Percentiles rank a stretch among this genome's conserved stretches.
Conservation (phyloP, 371 early-diverging fungal species). For the Mucor sp. region DNA sequence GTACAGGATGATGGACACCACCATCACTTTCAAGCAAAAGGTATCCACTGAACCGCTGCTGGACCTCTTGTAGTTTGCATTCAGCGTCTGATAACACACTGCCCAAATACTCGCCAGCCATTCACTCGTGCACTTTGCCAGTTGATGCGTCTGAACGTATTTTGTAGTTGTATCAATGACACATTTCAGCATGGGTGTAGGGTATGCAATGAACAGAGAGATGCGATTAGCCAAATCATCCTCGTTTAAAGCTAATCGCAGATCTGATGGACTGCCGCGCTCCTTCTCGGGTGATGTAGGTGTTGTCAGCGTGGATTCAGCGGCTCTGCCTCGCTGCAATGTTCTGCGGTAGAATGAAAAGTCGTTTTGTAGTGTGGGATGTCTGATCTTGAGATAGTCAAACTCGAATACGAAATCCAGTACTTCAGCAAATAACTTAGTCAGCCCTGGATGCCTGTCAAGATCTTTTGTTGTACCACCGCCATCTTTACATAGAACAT, state of each 20-base stretch:
- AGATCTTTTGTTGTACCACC: constrained; percentile 62
- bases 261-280: constrained; percentile 24
- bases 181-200: constrained; percentile 90
- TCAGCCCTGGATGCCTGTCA: constrained; percentile 77
- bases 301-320: not conserved
- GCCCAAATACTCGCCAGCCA: constrained; percentile 69
- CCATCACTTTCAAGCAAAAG: constrained; percentile 85
- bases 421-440: constrained; percentile 79
- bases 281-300: constrained; percentile 7
- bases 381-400: constrained; percentile 91
- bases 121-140: constrained; percentile 58
- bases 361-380: constrained; percentile 94
- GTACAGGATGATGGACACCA: constrained; percentile 85
- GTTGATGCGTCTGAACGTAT: constrained; percentile 48
- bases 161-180: constrained; percentile 79
- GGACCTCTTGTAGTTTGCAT: constrained; percentile 45
- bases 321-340: constrained; percentile 67
- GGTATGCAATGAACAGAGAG: constrained; percentile 94
- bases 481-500: constrained; percentile 68
- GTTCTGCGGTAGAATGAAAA: constrained; percentile 95
- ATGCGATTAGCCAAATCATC: constrained; percentile 91
- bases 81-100: constrained; percentile 70
- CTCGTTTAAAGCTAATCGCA: constrained; percentile 67
- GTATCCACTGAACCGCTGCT: constrained; percentile 12
- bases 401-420: constrained; percentile 90